Base-by-base conservation (phyloP, 345 rosid genomes). In the Adansonia digitata region DNA sequence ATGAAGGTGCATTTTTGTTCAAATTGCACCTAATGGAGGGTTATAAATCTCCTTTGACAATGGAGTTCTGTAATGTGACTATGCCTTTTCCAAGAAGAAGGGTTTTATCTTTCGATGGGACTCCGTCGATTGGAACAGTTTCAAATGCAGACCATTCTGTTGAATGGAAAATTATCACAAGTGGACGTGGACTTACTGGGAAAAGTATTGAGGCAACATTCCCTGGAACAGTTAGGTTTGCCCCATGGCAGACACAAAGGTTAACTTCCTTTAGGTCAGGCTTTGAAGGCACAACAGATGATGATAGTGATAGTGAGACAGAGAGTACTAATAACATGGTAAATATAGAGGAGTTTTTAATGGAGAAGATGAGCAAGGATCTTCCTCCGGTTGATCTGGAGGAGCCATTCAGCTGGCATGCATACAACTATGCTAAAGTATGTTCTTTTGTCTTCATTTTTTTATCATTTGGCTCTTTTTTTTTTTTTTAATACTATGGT, bases 341-440 rank as follows among this genome's bases (percentile, higher is more conserved):
- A 68, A 92, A 85, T 66, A 81, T 89, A 27, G 97, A 93, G 82
- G 99, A 93, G 53, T 84, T 81, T 69, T 81, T 92, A 77, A 86
- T 89, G 89, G 91, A 88, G 85, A 90, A 93, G 86, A 93, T 93
- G 90, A 90, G 75, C 82, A 89, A 87, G 82, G 86, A 86, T 81
- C 98, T 95, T 79, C 94, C 93, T 69, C 87, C 94, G 11, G 92
- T 78, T 77, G 98, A 91, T 74, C 86, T 91, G 70, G 97, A 95
- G 84, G 98, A 95, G 85, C 97, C 99, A 2, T 93, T 91, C 78
- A 91, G 93, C 80, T 95, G 99, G 97, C 93, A 88, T 71, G 98
- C 98, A 29, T 95, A 93, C 85, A 85, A 85, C 81, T 93, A 89
- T 78, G 98, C 99, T 24, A 95, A 93, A 83, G 90, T 90, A 85